These are phyloP conservation scores for Acacia pycnantha DNA, from an alignment of 331 rosid species.

Conservation along the genomic window DNA sequence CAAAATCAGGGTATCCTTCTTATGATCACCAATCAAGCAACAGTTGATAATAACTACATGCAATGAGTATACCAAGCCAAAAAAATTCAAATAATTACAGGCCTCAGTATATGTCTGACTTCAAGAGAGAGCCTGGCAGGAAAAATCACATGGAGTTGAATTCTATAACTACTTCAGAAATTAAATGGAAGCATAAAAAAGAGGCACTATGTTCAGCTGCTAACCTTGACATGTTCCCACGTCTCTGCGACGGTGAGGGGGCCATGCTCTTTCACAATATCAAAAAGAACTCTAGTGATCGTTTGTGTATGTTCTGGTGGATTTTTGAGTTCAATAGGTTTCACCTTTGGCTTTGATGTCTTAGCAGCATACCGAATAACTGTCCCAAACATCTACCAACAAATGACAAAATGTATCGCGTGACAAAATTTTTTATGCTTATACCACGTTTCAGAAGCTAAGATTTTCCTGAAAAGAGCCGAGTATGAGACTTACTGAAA, in stretches of 20 bases:
- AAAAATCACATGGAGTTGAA: not conserved
- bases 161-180: not conserved
- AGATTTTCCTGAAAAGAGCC: not conserved
- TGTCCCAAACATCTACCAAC: constrained; percentile 30
- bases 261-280: constrained; percentile 81
- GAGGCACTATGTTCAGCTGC: not conserved
- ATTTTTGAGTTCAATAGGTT: constrained; percentile 49
- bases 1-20: not conserved
- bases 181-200: not conserved
- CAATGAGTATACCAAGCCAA: not conserved
- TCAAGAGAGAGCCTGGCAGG: not conserved
- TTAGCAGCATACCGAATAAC: constrained; percentile 13
- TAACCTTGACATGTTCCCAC: constrained; percentile 37
- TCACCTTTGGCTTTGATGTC: constrained; percentile 66
- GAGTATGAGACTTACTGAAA: not conserved
- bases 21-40: not conserved
- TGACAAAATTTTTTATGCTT: not conserved
- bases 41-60: not conserved
- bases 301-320: constrained; percentile 78
- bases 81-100: not conserved
- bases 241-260: constrained; percentile 74
- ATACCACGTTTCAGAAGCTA: not conserved
- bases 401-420: not conserved
- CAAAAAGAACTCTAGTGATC: constrained; percentile 61
- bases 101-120: not conserved